Conservation (phyloP, 192 early-diverging fungal genomes). For the Paraglomus occultum region DNA sequence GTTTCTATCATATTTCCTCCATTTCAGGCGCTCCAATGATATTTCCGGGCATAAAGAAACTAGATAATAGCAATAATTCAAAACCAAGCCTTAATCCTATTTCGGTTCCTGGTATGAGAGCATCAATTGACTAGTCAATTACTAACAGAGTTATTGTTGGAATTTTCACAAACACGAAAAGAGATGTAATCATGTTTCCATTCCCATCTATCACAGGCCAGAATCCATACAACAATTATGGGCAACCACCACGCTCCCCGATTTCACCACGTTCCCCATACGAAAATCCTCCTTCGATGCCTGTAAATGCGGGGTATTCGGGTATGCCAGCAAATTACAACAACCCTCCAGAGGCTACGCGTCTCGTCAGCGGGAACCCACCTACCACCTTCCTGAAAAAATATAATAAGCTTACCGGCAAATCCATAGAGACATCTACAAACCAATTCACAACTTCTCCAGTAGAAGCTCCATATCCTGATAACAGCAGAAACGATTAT, state of each 20-base stretch:
- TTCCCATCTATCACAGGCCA: too few relatives aligned
- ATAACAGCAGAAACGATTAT: too few relatives aligned
- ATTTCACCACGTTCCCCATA: constrained; percentile 1
- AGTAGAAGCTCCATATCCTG: neutral
- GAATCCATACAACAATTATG: too few relatives aligned
- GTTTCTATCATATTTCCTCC: too few relatives aligned
- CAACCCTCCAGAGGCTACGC: neutral
- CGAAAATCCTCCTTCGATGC: neutral
- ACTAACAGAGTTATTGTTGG: too few relatives aligned
- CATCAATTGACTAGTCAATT: too few relatives aligned
- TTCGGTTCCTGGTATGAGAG: neutral
- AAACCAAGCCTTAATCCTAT: neutral
- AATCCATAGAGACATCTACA: constrained; percentile 3
- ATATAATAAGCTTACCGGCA: constrained; percentile 2
- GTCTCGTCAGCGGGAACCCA: neutral
- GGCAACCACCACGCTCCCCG: too few relatives aligned
- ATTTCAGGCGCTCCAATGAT: too few relatives aligned
- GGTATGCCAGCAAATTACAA: neutral
- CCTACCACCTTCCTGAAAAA: constrained; percentile 9
- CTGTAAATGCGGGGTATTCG: constrained; percentile 20
- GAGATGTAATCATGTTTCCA: too few relatives aligned
- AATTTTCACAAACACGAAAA: too few relatives aligned
- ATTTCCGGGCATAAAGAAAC: too few relatives aligned
- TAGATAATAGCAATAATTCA: neutral
- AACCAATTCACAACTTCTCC: neutral